phyloP scores from a whole-genome alignment of 768 basidiomycete species.

The Psilocybe azurescens region DNA sequence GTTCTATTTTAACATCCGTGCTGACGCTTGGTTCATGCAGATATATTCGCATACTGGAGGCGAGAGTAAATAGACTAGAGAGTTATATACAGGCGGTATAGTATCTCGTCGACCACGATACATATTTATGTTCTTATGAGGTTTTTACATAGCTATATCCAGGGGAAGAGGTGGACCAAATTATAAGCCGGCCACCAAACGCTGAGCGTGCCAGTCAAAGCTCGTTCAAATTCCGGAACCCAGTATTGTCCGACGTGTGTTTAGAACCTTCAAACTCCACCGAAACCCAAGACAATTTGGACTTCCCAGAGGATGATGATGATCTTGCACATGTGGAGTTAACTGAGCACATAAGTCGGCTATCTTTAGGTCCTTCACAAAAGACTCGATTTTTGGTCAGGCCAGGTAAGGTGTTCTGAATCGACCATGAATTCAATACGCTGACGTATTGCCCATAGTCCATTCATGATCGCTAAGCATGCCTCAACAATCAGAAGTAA shows the following conservation, averaged over 20 bases:
- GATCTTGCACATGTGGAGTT: conserved; percentile 38
- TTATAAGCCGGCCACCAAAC: neutral
- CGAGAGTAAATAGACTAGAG: conserved; percentile 34
- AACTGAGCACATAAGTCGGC: conserved; percentile 32
- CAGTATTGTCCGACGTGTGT: conserved; percentile 17
- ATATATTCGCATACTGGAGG: conserved; percentile 36
- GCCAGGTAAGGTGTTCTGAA: conserved; percentile 30
- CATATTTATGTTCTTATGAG: neutral
- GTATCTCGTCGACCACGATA: neutral
- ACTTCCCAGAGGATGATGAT: conserved; percentile 33
- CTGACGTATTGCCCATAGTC: conserved; percentile 28
- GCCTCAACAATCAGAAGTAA: conserved; percentile 50
- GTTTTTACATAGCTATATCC: conserved; percentile 20
- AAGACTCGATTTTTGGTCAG: conserved; percentile 43
- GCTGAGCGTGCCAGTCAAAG: neutral
- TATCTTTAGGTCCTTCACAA: conserved; percentile 34
- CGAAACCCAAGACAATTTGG: conserved; percentile 14
- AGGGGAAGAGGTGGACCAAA: conserved; percentile 23
- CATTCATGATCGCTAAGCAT: conserved; percentile 45
- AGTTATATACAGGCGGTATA: conserved; percentile 30
- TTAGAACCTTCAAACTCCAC: conserved; percentile 1
- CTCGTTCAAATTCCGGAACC: conserved; percentile 2
- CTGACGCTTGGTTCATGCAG: conserved; percentile 12
- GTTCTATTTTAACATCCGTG: neutral
- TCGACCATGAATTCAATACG: too few relatives aligned